Conservation (phyloP, 495 filamentous ascomycete genomes). For the Podospora fimiseda region DNA sequence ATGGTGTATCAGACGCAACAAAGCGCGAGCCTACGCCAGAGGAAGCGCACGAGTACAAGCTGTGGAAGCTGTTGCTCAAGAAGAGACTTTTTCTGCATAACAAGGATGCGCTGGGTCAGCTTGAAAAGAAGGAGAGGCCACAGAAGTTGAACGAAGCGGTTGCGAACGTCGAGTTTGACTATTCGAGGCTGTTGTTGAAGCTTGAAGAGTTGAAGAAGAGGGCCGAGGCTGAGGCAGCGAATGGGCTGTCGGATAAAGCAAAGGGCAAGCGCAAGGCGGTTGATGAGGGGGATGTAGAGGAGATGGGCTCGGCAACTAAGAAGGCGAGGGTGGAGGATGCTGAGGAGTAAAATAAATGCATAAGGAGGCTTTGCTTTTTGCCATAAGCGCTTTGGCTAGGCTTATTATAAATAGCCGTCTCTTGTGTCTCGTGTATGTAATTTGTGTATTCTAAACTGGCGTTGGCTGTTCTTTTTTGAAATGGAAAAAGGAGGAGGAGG, state of each 20-base stretch:
- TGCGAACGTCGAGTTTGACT: constrained; percentile 73
- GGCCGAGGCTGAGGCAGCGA: constrained; percentile 3
- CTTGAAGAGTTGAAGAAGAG: constrained; percentile 18
- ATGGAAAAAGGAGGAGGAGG: neutral
- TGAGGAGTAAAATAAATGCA: constrained; percentile 11
- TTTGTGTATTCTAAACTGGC: neutral
- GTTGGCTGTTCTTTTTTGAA: neutral
- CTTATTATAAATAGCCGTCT: no score
- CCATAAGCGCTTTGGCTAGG: no score
- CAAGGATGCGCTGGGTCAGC: constrained; percentile 65
- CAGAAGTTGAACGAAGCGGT: constrained; percentile 77
- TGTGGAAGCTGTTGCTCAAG: constrained; percentile 81
- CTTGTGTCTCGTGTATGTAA: neutral
- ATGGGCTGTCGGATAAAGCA: constrained; percentile 12
- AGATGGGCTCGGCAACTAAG: constrained; percentile 20
- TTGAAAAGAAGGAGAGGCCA: constrained; percentile 69
- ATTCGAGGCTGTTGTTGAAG: constrained; percentile 56
- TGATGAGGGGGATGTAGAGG: constrained; percentile 12
- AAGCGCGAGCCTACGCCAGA: constrained; percentile 23
- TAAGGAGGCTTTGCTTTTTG: no score
- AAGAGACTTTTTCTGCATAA: constrained; percentile 75
- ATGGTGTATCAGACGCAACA: neutral
- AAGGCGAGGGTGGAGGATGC: constrained; percentile 29
- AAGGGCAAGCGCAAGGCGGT: constrained; percentile 11
- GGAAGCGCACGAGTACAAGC: constrained; percentile 52